Evolutionary conservation across 768 basidiomycete species (phyloP), one percentile per base, ranked within the genome.

Genomic region (Amanita subjunquillea): DNA sequence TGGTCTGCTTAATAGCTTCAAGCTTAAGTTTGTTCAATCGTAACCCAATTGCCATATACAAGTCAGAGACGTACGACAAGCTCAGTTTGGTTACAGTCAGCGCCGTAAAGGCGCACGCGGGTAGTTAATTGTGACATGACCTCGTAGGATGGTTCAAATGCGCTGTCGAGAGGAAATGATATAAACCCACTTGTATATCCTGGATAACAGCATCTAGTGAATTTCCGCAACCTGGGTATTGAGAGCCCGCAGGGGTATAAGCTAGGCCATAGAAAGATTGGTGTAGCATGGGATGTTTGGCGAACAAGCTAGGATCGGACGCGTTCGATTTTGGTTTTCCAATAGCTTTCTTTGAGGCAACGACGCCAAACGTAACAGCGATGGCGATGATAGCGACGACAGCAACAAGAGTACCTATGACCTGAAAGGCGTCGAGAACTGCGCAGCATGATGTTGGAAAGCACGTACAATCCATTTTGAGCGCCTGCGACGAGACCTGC

Each of bases 1-100:
- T 87, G 40, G 92, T 95, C 57, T 80, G 80, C 61, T 82, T 76
- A 62, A 99, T 93, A 2, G 94, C 95, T 60, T 93, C 87, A 25
- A 98, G 77, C 73, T 85, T 22, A 43, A 36, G n/a, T 4, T 17
- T 29, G 25, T 36, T 53, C 12, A 38, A 50, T n/a, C 27, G 7
- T 27, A 23, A n/a, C 29, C 2, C 17, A 37, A 17, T 23, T 37
- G 9, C 8, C 9, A 6, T 25, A 43, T 43, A 12, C 17, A 36
- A 15, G n/a, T 13, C 1, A 9, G 8, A 32, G 29, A 72, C 79
- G 27, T 62, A 84, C 81, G 50, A 90, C 84, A 37, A 88, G 77
- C 2, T 81, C 83, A 0, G 84, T 79, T 62, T 87, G 85, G 65
- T 91, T 90, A 63, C 88, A 91, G 67, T 91, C 89, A 15, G 88